These are phyloP conservation scores for Vigna radiata DNA, from an alignment of 306 rosid genomes.

Conservation along the genomic window DNA sequence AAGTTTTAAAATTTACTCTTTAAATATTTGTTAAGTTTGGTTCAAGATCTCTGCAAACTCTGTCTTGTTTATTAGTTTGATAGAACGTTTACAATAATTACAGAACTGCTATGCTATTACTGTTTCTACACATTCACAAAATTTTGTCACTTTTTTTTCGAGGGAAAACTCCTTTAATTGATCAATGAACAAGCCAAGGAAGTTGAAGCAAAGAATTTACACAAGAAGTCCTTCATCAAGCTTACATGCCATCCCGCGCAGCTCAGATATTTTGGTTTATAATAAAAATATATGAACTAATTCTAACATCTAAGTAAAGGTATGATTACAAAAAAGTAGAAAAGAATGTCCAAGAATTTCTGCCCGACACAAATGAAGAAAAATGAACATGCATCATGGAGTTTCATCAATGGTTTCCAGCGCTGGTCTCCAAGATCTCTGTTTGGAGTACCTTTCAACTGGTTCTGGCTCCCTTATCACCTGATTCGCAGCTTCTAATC, in stretches of 20 bases:
- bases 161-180: constrained; percentile 4
- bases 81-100: not conserved
- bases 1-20: no score
- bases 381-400: constrained; percentile 42
- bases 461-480: constrained; percentile 42
- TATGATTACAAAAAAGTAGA: constrained; percentile 26
- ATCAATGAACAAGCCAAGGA: constrained; percentile 9
- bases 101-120: not conserved
- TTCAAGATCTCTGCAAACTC: not conserved
- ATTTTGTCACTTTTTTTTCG: not conserved
- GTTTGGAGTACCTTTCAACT: constrained; percentile 63
- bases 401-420: constrained; percentile 85
- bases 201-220: constrained; percentile 34
- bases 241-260: not conserved
- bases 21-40: not conserved
- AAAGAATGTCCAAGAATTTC: constrained; percentile 34
- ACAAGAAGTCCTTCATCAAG: constrained; percentile 22
- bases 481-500: constrained; percentile 28
- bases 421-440: constrained; percentile 90
- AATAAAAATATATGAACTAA: constrained; percentile 28
- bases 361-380: constrained; percentile 29
- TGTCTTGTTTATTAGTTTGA: not conserved
- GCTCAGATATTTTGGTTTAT: constrained; percentile 6
- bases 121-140: not conserved
- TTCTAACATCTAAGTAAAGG: constrained; percentile 22